These are phyloP conservation scores for Suzukiozyma palmioleophila DNA, from an alignment of 1,139 yeast species.

Conservation along the genomic window DNA sequence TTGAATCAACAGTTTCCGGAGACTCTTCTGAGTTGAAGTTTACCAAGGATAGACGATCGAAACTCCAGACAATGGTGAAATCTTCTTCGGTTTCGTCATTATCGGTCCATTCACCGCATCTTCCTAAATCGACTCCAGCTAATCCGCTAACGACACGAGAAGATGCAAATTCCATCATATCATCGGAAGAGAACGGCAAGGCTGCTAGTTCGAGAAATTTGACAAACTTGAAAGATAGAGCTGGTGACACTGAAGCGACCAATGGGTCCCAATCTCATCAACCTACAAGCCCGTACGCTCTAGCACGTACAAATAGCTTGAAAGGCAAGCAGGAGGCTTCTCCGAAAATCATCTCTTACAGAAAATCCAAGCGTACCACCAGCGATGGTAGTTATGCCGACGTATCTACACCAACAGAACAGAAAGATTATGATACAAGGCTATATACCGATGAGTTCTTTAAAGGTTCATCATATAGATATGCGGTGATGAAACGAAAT, in stretches of 20 bases:
- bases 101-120: conserved; percentile 34
- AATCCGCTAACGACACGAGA: conserved; percentile 55
- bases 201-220: conserved; percentile 3
- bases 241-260: conserved; percentile 5
- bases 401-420: conserved; percentile 13
- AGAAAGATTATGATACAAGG: conserved; percentile 24
- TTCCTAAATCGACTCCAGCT: conserved; percentile 50
- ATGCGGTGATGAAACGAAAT: conserved; percentile 68
- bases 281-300: conserved; percentile 5
- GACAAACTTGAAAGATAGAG: not conserved
- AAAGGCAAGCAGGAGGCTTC: conserved; percentile 14
- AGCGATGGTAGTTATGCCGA: conserved; percentile 24
- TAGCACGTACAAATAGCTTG: conserved; percentile 2
- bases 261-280: conserved; percentile 1
- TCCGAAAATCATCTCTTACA: conserved; percentile 46
- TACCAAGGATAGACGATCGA: not conserved
- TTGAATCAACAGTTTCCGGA: not conserved
- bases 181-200: conserved; percentile 23
- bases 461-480: conserved; percentile 36
- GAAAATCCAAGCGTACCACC: conserved; percentile 36
- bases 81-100: conserved; percentile 20
- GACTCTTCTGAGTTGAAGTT: not conserved
- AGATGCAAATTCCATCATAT: conserved; percentile 43
- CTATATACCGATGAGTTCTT: conserved; percentile 37
- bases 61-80: not conserved